Conservation (phyloP, 2,329 filamentous ascomycete species). For the Pestalotiopsis sp. region DNA sequence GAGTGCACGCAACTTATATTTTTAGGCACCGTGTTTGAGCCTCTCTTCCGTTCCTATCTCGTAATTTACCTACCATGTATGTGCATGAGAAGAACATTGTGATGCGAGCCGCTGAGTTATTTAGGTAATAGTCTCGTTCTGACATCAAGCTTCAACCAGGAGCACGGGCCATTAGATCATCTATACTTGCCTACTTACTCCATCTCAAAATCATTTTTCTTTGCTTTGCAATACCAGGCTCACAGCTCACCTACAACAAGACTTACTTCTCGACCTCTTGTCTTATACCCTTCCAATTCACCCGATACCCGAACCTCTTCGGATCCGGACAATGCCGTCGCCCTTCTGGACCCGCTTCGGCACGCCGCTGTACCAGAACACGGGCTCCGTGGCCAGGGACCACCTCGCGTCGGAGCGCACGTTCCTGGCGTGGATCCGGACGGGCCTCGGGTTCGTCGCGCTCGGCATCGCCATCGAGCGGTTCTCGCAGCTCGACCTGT, state of each 20-base stretch:
- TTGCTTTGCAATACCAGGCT: too few species aligned
- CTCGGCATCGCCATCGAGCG: slow-evolving; percentile 51
- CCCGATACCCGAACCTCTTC: not conserved
- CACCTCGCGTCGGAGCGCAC: slow-evolving; percentile 57
- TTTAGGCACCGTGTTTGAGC: too few species aligned
- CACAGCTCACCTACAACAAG: too few species aligned
- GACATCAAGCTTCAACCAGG: not conserved
- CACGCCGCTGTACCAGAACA: slow-evolving; percentile 42
- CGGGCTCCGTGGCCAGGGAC: slow-evolving; percentile 51
- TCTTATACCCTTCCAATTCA: too few species aligned
- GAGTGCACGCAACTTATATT: too few species aligned
- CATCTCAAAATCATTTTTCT: not conserved
- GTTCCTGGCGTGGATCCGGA: slow-evolving; percentile 54
- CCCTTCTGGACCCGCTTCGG: slow-evolving; percentile 14
- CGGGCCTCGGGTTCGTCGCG: slow-evolving; percentile 53
- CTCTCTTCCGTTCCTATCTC: too few species aligned
- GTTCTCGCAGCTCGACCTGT: slow-evolving; percentile 47
- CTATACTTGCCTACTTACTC: not conserved
- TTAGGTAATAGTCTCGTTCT: too few species aligned
- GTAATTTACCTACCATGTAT: too few species aligned
- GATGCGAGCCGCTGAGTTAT: too few species aligned
- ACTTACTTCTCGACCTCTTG: too few species aligned
- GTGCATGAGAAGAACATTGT: too few species aligned
- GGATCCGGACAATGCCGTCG: not conserved
- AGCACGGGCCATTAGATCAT: not conserved